Base-by-base conservation (phyloP, 805 yeast genomes). In the Wickerhamomyces chaumierensis region DNA sequence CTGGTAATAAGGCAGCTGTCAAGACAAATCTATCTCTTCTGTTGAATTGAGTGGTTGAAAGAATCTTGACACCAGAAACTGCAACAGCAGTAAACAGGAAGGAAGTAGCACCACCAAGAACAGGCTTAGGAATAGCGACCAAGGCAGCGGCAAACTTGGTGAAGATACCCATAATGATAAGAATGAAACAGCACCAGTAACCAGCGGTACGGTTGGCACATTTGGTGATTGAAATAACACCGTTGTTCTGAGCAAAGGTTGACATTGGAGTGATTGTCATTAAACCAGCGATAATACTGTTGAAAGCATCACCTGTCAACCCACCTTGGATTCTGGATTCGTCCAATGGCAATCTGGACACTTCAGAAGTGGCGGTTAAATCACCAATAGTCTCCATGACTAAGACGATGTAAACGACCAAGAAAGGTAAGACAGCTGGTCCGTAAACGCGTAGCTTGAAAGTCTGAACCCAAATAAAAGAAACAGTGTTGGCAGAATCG, bases 341-440 rank as follows among this genome's bases (percentile, higher is more conserved):
- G 57, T 81, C 87, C 16, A 69, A 50, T 34, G 73, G 77, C 44
- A 81, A 64, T 49, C 94, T 68, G 8, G 95, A 83, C 17, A 88
- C 96, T 59, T 87, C 96, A 41, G 85, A 81, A 33, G 95, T 84
- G 28, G 96, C 96, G 25, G 95, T 85, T 55, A 87, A 81, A 60
- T 87, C 96, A 58, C 96, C 96, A 54, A 87, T 85, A 39, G 94
- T 82, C 65, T 88, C 96, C 86, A 86, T 85, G 75, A 84, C 81
- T 49, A 83, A 62, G 20, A 80, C 85, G 25, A 87, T 67, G 56
- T 77, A 87, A 35, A 86, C 81, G 1, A 95, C 94, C 41, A 87
- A 61, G 64, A 84, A 72, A 4, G 96, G 96, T 38, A 87, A 62
- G 5, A 87, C 92, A 3, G 81, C 75, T 1, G 96, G 95, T 3